Evolutionary conservation across 768 basidiomycete species (phyloP), one percentile per base, ranked within the genome.

Genomic region (Lactarius tabidus): DNA sequence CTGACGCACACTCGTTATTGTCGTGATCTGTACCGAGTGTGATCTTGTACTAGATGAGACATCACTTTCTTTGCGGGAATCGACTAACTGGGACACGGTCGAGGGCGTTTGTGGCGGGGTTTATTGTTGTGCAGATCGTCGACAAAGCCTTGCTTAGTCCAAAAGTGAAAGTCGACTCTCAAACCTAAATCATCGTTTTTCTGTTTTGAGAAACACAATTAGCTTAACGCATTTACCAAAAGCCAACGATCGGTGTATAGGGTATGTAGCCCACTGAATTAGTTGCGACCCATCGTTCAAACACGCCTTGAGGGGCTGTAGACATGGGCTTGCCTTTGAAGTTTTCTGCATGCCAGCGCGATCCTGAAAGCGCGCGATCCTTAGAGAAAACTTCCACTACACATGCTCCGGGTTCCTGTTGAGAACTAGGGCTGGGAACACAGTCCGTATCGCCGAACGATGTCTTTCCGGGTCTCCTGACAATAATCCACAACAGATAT

Each of bases 81-180:
- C 26, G 9, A 57, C 62, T 35, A n/a, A 57, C 31, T 33, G 29
- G 29, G 31, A 57, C 23, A 3, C 9, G 54, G 33, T 35, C 54
- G 33, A 55, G 33, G 9, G 54, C 17, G 54, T 20, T 33, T 18
- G 14, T 14, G 31, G 29, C 7, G 14, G 26, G 28, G 43, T 14
- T 61, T 62, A 65, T 65, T 65, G 55, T 65, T 60, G 28, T 56
- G 43, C n/a, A 39, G 35, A 38, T 56, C 59, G 7, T 36, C 26
- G 28, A n/a, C 41, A 38, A 48, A 57, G 35, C 23, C 33, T 57
- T 36, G 33, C 35, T 57, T 36, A 38, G 56, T 36, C 56, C 35
- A 29, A 54, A 54, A 29, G 31, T 33, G 53, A 29, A 33, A 33
- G 28, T 33, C 29, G 29, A 54, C 8, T 38, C 56, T 36, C 56